phyloP scores from a whole-genome alignment of 164 flowering plant species.

The Litsea cubeba region DNA sequence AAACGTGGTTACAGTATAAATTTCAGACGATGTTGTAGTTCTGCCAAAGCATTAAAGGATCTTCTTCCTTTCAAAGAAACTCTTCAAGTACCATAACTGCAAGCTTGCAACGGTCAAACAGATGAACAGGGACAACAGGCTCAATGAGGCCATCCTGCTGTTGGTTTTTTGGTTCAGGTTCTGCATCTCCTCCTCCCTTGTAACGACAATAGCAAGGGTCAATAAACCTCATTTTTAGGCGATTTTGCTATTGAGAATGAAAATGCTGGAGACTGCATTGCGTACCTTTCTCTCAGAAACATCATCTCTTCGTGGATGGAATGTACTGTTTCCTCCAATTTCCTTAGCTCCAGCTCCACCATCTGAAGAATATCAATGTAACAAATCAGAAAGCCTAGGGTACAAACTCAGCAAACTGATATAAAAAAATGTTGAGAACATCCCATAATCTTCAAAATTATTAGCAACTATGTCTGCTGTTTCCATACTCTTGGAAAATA shows the following conservation, averaged over 20 bases:
- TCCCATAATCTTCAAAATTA: not conserved
- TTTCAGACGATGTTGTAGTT: too few species aligned
- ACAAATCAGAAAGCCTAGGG: not conserved
- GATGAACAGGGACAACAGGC: slow-evolving; percentile 52
- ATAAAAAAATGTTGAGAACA: not conserved
- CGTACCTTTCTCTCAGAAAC: slow-evolving; percentile 59
- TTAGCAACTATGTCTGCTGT: not conserved
- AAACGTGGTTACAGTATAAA: too few species aligned
- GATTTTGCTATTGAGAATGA: too few species aligned
- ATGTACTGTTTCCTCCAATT: slow-evolving; percentile 37
- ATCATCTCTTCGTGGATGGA: slow-evolving; percentile 67
- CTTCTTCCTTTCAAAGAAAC: slow-evolving; percentile 83
- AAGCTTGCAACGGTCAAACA: slow-evolving; percentile 65
- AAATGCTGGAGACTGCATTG: not conserved
- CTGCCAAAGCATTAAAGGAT: slow-evolving; percentile 30
- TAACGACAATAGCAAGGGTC: not conserved
- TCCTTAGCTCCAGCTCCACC: slow-evolving; percentile 64
- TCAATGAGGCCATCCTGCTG: slow-evolving; percentile 57
- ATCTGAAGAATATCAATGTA: slow-evolving; percentile 21
- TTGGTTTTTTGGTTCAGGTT: slow-evolving; percentile 50
- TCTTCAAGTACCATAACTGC: slow-evolving; percentile 81
- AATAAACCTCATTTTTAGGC: not conserved
- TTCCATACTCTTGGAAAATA: not conserved
- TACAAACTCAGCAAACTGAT: not conserved
- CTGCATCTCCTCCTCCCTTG: slow-evolving; percentile 57